Percentiles rank a stretch among this genome's conserved stretches.
phyloP scores from a whole-genome alignment of 805 yeast genomes.

The Lipomyces chichibuensis region DNA sequence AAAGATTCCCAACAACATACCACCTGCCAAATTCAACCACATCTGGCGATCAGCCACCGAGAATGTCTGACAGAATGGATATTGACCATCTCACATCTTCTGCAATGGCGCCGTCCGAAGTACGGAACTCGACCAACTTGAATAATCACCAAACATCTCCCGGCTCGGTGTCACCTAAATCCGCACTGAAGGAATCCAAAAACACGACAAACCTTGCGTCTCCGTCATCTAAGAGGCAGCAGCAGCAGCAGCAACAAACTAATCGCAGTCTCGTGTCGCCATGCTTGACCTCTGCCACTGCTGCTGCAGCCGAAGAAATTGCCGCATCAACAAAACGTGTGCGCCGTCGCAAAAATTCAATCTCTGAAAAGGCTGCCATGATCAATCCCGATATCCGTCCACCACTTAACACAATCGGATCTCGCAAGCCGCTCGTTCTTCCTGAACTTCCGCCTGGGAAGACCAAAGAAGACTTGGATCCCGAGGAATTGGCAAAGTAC shows the following conservation, averaged over 20 bases:
- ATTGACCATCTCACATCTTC: neutral
- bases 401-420: slow-evolving; percentile 33
- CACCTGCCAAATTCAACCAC: neutral
- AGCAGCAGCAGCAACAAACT: neutral
- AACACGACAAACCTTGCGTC: neutral
- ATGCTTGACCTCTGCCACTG: slow-evolving; percentile 28
- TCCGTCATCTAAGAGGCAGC: neutral
- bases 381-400: slow-evolving; percentile 29
- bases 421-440: slow-evolving; percentile 32
- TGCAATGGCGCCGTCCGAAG: neutral
- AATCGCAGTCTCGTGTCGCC: slow-evolving; percentile 12
- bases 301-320: slow-evolving; percentile 32
- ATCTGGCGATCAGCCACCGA: slow-evolving; percentile 1
- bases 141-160: neutral
- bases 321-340: slow-evolving; percentile 34
- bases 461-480: slow-evolving; percentile 34
- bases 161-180: neutral
- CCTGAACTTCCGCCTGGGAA: slow-evolving; percentile 36
- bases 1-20: neutral
- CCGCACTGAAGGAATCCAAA: neutral
- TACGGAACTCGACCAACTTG: neutral
- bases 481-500: slow-evolving; percentile 33
- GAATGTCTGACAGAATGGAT: neutral
- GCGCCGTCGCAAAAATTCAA: slow-evolving; percentile 34
- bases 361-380: slow-evolving; percentile 32